Base-by-base conservation (phyloP, 2,329 filamentous ascomycete genomes). In the Fusarium penzigii region DNA sequence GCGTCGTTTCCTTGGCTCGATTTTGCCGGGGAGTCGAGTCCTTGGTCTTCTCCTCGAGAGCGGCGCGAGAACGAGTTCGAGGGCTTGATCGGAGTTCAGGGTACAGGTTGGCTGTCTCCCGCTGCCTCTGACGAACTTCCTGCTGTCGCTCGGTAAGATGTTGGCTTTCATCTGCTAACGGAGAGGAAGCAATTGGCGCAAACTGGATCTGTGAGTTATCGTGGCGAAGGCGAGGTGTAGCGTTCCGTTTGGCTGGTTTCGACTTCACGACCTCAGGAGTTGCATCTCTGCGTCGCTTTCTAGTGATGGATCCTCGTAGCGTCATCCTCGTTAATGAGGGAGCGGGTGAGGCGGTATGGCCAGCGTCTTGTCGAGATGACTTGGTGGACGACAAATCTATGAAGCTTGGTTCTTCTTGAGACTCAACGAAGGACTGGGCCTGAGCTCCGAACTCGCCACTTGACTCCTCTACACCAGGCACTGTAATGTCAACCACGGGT, bases 141-240 rank as follows among this genome's bases (percentile, higher is more conserved):
- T 81, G 87, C 68, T 96, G 91, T 41, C 85, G 82, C 36, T 92
- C 89, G 0, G 91, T 96, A 44, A 96, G 74, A 16, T 86, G 72
- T 61, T 94, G 90, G 1, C 88, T 90, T 50, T 90, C 86, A 3
- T 79, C 65, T 1, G 69, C 72, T 13, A 73, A 70, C 5, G 78
- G 72, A 3, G 79, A 69, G 0, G 85, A 83, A 29, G 82, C 80
- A 43, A 93, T 87, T 0, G 84, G 74, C 3, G 87, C 83, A 64
- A 94, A 94, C 41, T 89, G 80, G 25, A 95, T 80, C 64, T 95
- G 91, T 1, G 90, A 95, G 69, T 95, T 82, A 56, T 96, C 84
- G 61, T 96, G 91, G 34, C 88, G 83, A 29, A 86, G 75, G 53
- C 81, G 82, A 16, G 80, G 76, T 43, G 79, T 82, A 20, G 52